phyloP scores from a whole-genome alignment of 2,329 filamentous ascomycete species.

The Fusarium dlaminii region DNA sequence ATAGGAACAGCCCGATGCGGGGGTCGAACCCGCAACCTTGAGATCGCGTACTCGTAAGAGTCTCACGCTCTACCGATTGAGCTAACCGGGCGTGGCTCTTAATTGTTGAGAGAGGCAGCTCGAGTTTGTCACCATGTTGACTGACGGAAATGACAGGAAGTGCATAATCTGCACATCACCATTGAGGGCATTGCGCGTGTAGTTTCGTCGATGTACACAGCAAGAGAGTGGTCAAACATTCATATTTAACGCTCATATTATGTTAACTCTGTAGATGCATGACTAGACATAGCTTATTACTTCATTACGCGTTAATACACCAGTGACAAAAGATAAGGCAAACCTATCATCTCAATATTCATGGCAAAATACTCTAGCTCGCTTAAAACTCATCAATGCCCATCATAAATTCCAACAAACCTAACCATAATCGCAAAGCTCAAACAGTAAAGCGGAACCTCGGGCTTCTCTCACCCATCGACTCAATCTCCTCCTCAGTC shows the following conservation, averaged over 20 bases:
- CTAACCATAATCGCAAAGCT: rapidly evolving
- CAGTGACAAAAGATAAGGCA: rapidly evolving
- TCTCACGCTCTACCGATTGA: slow-evolving; percentile 71
- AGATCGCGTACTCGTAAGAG: slow-evolving; percentile 63
- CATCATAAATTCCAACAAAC: rapidly evolving
- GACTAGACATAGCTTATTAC: rapidly evolving
- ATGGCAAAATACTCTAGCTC: neutral
- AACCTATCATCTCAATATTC: neutral
- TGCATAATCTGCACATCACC: rapidly evolving
- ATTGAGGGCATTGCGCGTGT: rapidly evolving
- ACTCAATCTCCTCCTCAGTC: slow-evolving; percentile 52
- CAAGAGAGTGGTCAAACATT: rapidly evolving
- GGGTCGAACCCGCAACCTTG: slow-evolving; percentile 67
- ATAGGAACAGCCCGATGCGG: slow-evolving; percentile 55
- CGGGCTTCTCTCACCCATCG: slow-evolving; percentile 54
- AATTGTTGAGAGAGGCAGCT: rapidly evolving
- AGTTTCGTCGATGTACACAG: rapidly evolving
- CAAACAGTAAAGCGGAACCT: slow-evolving; percentile 43
- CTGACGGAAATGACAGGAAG: rapidly evolving
- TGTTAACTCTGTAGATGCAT: rapidly evolving
- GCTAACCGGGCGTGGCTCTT: slow-evolving; percentile 48
- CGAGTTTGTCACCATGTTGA: rapidly evolving
- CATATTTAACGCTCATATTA: rapidly evolving
- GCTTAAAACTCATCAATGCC: rapidly evolving
- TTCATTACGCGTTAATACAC: rapidly evolving